Evolutionary conservation across 768 basidiomycete genomes (phyloP).

Genomic region (Gymnopilus dilepis): DNA sequence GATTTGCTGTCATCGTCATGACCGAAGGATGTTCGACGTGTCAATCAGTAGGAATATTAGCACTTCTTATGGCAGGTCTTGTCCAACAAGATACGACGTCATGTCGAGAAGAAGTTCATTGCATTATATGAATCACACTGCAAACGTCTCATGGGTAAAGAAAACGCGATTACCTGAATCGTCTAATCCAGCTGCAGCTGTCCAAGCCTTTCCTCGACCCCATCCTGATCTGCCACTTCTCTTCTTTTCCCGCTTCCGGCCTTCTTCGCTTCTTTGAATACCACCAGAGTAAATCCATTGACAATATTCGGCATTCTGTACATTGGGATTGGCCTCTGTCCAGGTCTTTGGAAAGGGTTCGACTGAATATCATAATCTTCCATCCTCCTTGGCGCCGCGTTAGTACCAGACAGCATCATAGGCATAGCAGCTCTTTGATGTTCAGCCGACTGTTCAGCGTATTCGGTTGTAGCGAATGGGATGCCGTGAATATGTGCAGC

Average conservation of each 20-base stretch:
- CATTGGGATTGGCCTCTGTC: background rate
- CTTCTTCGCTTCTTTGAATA: background rate
- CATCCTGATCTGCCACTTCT: background rate
- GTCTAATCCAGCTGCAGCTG: no score
- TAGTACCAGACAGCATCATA: background rate
- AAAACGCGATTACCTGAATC: no score
- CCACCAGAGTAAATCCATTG: slow-evolving; percentile 3
- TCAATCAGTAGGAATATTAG: no score
- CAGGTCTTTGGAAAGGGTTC: slow-evolving; percentile 5
- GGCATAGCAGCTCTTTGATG: background rate
- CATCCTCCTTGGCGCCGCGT: background rate
- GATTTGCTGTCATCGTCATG: no score
- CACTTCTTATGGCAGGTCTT: no score
- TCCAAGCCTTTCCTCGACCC: no score
- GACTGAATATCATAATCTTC: background rate
- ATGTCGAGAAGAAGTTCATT: no score
- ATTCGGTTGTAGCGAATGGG: slow-evolving; percentile 1
- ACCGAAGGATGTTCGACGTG: no score
- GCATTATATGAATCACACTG: no score
- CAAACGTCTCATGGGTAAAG: no score
- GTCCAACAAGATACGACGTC: no score
- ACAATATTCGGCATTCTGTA: slow-evolving; percentile 3
- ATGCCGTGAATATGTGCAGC: background rate
- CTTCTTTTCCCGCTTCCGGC: background rate
- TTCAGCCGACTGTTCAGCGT: slow-evolving; percentile 4